phyloP scores from a whole-genome alignment of 2,329 filamentous ascomycete species.

The Botrytis byssoidea region DNA sequence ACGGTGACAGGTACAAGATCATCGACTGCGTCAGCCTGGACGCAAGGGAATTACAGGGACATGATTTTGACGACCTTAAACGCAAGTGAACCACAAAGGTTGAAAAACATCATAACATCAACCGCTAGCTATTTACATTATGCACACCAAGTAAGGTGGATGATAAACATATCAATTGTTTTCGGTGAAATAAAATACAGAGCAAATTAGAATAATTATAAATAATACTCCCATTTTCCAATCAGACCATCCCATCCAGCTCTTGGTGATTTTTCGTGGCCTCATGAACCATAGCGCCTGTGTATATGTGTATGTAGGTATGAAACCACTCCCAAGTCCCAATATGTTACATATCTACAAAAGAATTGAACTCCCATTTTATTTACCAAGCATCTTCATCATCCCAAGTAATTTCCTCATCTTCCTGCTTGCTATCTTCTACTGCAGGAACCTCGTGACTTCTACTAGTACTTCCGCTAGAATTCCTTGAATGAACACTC shows the following conservation, averaged over 20 bases:
- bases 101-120: too few relatives aligned
- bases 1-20: not conserved
- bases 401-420: conserved; percentile 14
- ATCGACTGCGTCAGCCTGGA: not conserved
- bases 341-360: not conserved
- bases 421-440: not conserved
- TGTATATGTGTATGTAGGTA: not conserved
- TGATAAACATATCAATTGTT: not conserved
- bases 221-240: not conserved
- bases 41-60: not conserved
- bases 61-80: not conserved
- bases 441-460: not conserved
- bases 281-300: not conserved
- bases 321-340: not conserved
- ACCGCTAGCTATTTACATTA: not conserved
- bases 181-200: not conserved
- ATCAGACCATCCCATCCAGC: conserved; percentile 4
- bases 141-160: not conserved
- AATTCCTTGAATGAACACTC: not conserved
- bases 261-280: not conserved
- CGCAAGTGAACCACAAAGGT: too few relatives aligned
- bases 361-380: not conserved
- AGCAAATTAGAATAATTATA: not conserved
- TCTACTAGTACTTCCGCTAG: not conserved
- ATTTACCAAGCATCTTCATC: conserved; percentile 11